Evolutionary conservation across 129 eudicot genomes (phyloP).

Genomic region (Rutidosis leptorrhynchoides): DNA sequence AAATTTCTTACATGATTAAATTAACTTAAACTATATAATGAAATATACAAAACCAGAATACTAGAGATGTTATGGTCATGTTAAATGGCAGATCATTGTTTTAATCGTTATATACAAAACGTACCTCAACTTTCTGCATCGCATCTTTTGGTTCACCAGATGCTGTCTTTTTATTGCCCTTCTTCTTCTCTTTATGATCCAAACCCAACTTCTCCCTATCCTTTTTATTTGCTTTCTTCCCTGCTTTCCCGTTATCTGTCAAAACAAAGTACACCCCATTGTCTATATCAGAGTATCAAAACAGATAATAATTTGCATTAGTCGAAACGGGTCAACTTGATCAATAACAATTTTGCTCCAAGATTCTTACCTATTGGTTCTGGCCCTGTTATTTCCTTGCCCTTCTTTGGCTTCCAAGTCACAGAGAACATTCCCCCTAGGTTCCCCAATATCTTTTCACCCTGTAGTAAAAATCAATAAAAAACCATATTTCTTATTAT

Average conservation of each 20-base stretch:
- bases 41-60: background rate
- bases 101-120: background rate
- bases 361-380: slow-evolving; percentile 38
- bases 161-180: slow-evolving; percentile 40
- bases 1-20: background rate
- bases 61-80: no score
- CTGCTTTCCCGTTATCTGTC: slow-evolving; percentile 42
- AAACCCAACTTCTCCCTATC: slow-evolving; percentile 74
- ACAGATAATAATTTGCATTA: background rate
- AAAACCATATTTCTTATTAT: background rate
- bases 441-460: slow-evolving; percentile 73
- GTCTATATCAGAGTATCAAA: slow-evolving; percentile 5
- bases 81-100: no score
- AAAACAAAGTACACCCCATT: slow-evolving; percentile 11
- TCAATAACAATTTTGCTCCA: background rate
- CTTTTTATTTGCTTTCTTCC: slow-evolving; percentile 39
- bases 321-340: background rate
- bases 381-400: slow-evolving; percentile 64
- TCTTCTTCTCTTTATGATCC: slow-evolving; percentile 41
- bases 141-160: slow-evolving; percentile 60
- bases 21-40: background rate
- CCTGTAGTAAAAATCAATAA: slow-evolving; percentile 46
- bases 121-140: slow-evolving; percentile 76
- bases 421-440: slow-evolving; percentile 97
- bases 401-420: slow-evolving; percentile 98